Evolutionary conservation across 108 stramenopile species (phyloP).

Genomic region (Fragilaria radians): DNA sequence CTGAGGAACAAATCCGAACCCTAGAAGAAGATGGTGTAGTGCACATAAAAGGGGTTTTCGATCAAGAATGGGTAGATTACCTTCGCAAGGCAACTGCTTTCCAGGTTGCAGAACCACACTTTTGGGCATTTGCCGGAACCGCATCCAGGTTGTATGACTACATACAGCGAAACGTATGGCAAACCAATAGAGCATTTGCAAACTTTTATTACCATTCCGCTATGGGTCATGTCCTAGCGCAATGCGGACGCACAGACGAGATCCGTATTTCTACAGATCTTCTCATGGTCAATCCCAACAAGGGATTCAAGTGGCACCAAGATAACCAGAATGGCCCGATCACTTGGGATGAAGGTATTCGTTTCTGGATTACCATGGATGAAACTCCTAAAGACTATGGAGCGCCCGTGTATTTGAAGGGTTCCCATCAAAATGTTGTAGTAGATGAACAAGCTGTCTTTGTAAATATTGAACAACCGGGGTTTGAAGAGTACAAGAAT

Average conservation of each 20-base stretch:
- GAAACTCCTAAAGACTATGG: constrained; percentile 87
- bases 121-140: constrained; percentile 89
- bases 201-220: constrained; percentile 88
- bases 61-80: constrained; percentile 83
- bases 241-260: constrained; percentile 76
- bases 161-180: constrained; percentile 91
- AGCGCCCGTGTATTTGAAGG: constrained; percentile 88
- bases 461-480: constrained; percentile 78
- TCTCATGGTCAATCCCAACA: constrained; percentile 94
- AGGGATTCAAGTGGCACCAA: constrained; percentile 95
- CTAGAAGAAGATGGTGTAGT: constrained; percentile 85
- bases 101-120: constrained; percentile 81
- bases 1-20: constrained; percentile 69
- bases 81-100: constrained; percentile 64
- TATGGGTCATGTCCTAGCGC: constrained; percentile 77
- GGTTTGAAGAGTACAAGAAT: constrained; percentile 70
- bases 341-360: constrained; percentile 72
- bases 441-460: constrained; percentile 81
- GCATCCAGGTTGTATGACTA: constrained; percentile 91
- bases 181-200: constrained; percentile 85
- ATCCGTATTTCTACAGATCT: constrained; percentile 85
- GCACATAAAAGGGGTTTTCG: constrained; percentile 74
- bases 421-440: constrained; percentile 68
- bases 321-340: constrained; percentile 95
- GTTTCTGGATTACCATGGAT: constrained; percentile 94